Percentiles rank a stretch among this genome's conserved stretches.
Evolutionary conservation across 208 protist species (phyloP).

Genomic region (Leishmania aethiopica): DNA sequence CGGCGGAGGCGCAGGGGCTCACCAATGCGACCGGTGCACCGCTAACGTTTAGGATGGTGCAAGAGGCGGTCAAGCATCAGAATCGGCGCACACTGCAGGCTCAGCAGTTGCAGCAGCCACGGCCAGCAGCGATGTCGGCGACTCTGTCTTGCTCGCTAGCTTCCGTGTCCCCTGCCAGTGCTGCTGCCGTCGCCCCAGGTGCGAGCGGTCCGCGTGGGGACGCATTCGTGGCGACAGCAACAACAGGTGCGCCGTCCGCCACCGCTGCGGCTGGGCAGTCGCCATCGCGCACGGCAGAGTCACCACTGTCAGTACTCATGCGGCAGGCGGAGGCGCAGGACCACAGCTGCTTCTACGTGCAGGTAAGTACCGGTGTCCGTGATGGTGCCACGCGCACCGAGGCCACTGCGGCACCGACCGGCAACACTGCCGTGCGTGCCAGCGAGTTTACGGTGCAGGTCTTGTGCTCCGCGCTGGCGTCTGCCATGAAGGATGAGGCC

Average conservation of each 20-base stretch:
- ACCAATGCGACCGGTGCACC: not conserved
- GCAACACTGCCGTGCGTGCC: not conserved
- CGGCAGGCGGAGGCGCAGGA: conserved; percentile 5
- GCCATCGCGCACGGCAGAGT: not conserved
- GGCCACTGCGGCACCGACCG: not conserved
- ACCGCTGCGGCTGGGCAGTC: not conserved
- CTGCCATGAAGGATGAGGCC: not conserved
- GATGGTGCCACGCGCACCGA: not conserved
- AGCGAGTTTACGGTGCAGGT: not conserved
- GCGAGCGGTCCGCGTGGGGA: not conserved
- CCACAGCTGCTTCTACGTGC: conserved; percentile 9
- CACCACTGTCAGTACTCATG: too few species aligned
- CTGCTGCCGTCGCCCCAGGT: not conserved
- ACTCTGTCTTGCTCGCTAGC: not conserved
- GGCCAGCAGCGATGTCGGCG: not conserved
- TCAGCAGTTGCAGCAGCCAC: not conserved
- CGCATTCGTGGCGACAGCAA: not conserved
- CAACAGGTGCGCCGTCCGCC: not conserved
- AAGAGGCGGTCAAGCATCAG: conserved; percentile 13
- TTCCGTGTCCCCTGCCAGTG: not conserved
- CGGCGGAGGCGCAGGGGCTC: not conserved
- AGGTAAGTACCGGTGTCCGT: not conserved
- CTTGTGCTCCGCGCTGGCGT: conserved; percentile 5
- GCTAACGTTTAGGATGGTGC: conserved; percentile 18
- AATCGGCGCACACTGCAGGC: conserved; percentile 3